Percentiles rank a stretch among this genome's conserved stretches.
phyloP scores from a whole-genome alignment of 305 asterid species.

The Nicotiana rustica region DNA sequence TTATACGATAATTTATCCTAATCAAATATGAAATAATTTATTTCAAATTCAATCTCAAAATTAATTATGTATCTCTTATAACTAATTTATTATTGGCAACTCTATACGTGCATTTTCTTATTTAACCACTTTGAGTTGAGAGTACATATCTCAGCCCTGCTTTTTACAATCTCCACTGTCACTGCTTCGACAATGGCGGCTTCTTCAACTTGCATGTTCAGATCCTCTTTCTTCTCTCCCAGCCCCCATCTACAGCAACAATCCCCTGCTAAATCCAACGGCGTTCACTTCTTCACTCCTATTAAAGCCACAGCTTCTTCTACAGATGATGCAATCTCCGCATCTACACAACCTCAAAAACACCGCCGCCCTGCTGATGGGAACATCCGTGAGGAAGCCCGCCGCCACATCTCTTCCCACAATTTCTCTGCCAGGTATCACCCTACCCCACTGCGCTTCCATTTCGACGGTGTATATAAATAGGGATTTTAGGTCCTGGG shows the following conservation, averaged over 20 bases:
- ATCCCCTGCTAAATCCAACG: conserved; percentile 11
- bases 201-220: conserved; percentile 10
- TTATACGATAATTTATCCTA: too few species aligned
- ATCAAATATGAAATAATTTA: too few species aligned
- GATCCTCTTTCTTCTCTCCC: conserved; percentile 35
- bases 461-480: not conserved
- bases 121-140: too few species aligned
- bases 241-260: not conserved
- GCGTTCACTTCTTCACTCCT: conserved; percentile 19
- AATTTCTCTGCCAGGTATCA: conserved; percentile 44
- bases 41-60: too few species aligned
- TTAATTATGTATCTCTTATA: too few species aligned
- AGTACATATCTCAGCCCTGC: not conserved
- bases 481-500: not conserved
- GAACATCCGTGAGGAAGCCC: conserved; percentile 54
- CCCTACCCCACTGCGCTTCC: not conserved
- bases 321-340: not conserved
- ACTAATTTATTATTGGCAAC: too few species aligned
- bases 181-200: conserved; percentile 25
- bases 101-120: too few species aligned
- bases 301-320: conserved; percentile 38
- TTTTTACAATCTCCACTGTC: not conserved
- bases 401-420: conserved; percentile 37
- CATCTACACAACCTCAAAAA: conserved; percentile 31
- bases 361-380: conserved; percentile 52